Base-by-base conservation (phyloP, 129 eudicot species). In the Flaveria robusta region DNA sequence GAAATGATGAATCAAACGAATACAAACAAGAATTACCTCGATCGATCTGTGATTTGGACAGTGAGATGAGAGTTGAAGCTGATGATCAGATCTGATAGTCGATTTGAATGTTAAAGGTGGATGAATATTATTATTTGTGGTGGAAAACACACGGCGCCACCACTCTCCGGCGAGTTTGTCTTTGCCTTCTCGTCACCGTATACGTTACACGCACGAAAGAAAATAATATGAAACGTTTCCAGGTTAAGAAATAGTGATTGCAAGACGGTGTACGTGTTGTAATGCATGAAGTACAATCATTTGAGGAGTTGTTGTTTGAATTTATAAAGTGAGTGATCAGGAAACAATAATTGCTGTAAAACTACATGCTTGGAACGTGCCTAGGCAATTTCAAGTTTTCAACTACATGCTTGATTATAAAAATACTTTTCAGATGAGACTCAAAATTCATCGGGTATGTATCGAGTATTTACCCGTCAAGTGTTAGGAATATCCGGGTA, bases 141-240 rank as follows among this genome's bases (percentile, higher is more conserved):
- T 26, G 66, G 59, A 79, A 50, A 73, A 76, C 31, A 70, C 85
- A 64, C 78, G 83, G 85, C 81, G 77, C 74, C 82, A 81, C 87
- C 82, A 66, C 29, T 67, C 68, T 74, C 83, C 86, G 88, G 86
- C 81, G 72, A 84, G 4, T 75, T 84, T 84, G 82, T 87, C 82
- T 27, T 83, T 13, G 55, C 72, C 43, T 59, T 75, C 27, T 81
- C 82, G 74, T 83, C 83, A 75, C 72, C 77, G 75, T 60, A 72
- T 47, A 23, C 26, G 47, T 74, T 46, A 74, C 58, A 60, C 79
- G 60, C 47, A 46, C 27, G 78, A 37, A 31, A 49, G 59, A 45
- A 24, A 29, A 70, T 56, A 70, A 46, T 0, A 39, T 49, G 27
- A 9, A 13, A 62, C 0, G 12, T 43, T 78, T 69, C 41, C 81